Percentiles rank a stretch among this genome's conserved stretches.
These are phyloP conservation scores for Metschnikowia continentalis DNA, from an alignment of 805 yeast species.

Conservation along the genomic window DNA sequence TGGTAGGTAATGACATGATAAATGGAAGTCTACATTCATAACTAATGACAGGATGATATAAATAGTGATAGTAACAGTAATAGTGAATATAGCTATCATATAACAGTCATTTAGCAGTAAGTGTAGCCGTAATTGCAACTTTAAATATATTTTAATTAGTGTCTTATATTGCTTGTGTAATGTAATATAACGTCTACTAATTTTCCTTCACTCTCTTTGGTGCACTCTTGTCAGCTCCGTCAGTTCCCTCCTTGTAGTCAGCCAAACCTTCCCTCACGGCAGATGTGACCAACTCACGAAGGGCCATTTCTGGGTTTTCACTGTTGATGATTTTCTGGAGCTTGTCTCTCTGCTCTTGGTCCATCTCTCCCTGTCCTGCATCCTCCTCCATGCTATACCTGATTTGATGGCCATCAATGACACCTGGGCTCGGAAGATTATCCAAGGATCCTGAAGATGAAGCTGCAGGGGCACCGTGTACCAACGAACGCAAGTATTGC, in stretches of 20 bases:
- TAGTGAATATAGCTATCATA: no score
- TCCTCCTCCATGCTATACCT: conserved; percentile 53
- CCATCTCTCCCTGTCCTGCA: conserved; percentile 37
- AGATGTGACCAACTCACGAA: conserved; percentile 62
- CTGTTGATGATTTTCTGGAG: conserved; percentile 71
- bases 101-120: no score
- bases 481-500: conserved; percentile 50
- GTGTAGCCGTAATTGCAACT: no score
- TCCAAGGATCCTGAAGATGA: conserved; percentile 14
- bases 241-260: conserved; percentile 24
- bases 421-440: conserved; percentile 35
- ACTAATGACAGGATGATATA: no score
- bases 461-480: conserved; percentile 24
- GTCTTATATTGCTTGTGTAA: no score
- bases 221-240: conserved; percentile 23
- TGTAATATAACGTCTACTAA: background rate
- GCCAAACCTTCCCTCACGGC: conserved; percentile 58
- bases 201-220: conserved; percentile 30
- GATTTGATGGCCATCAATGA: conserved; percentile 46
- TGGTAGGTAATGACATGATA: no score
- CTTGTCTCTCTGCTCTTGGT: conserved; percentile 53
- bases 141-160: no score
- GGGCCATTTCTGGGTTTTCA: conserved; percentile 75
- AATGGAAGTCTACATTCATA: no score
- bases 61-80: no score